These are phyloP conservation scores for Calonectria pseudoturangicola DNA, from an alignment of 2,329 filamentous ascomycete species.

Conservation along the genomic window DNA sequence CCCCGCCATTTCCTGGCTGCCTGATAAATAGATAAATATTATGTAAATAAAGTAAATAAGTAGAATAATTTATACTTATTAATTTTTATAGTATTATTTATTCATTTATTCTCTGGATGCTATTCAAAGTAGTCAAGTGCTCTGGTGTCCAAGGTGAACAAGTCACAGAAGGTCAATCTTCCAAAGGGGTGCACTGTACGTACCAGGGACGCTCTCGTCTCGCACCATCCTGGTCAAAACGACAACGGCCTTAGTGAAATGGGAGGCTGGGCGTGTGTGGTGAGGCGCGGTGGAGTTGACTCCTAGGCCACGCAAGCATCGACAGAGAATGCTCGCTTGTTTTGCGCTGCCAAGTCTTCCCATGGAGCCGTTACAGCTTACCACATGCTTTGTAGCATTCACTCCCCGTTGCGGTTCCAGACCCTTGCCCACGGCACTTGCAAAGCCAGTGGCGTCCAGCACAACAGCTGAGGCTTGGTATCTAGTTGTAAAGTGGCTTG, in stretches of 20 bases:
- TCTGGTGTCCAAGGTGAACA: background rate
- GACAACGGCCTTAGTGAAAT: constrained; percentile 16
- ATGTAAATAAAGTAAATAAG: too few relatives aligned
- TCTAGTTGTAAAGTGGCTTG: constrained; percentile 23
- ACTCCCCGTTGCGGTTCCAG: constrained; percentile 2
- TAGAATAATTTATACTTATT: too few relatives aligned
- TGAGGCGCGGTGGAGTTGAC: constrained; percentile 27
- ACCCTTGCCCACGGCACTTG: constrained; percentile 13
- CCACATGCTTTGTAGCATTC: constrained; percentile 18
- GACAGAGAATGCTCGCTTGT: constrained; percentile 29
- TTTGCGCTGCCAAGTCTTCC: constrained; percentile 21
- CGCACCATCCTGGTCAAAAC: constrained; percentile 13
- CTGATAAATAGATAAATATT: too few relatives aligned
- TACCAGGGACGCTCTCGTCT: constrained; percentile 12
- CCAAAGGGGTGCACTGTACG: background rate
- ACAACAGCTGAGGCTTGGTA: constrained; percentile 28
- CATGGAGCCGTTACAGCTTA: constrained; percentile 23
- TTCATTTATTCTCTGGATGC: too few relatives aligned
- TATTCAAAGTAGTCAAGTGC: too few relatives aligned
- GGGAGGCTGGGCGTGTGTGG: constrained; percentile 30
- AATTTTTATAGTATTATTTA: too few relatives aligned
- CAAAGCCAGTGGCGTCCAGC: constrained; percentile 21
- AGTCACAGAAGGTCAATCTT: too few relatives aligned
- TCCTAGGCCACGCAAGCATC: constrained; percentile 35
- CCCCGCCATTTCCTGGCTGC: too few relatives aligned